Evolutionary conservation across 2,329 filamentous ascomycete genomes (phyloP).

Genomic region (Fonsecaea pugnacius): DNA sequence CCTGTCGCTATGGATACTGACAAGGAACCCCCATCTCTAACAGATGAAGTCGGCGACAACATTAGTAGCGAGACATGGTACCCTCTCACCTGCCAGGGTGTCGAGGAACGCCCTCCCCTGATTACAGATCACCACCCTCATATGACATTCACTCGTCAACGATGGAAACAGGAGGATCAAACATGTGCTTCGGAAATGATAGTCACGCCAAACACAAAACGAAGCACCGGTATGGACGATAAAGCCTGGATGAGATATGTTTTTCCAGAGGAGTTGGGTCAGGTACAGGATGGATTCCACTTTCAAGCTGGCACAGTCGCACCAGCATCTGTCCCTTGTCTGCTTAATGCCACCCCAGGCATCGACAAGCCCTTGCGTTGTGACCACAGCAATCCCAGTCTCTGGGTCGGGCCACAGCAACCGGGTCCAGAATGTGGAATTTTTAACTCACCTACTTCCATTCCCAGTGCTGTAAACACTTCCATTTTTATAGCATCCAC

Average conservation of each 20-base stretch:
- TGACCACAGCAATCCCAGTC: background rate
- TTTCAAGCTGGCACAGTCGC: background rate
- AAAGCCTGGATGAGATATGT: constrained; percentile 29
- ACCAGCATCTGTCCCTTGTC: background rate
- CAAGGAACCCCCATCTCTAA: background rate
- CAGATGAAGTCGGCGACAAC: background rate
- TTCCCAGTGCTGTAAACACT: constrained; percentile 2
- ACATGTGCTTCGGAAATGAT: background rate
- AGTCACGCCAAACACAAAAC: background rate
- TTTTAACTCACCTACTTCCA: background rate
- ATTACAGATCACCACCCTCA: background rate
- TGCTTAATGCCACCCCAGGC: background rate
- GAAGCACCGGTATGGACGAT: constrained; percentile 8
- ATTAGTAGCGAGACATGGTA: background rate
- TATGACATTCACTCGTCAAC: background rate
- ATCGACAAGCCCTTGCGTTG: background rate
- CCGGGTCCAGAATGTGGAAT: background rate
- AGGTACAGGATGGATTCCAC: constrained; percentile 14
- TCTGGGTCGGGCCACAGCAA: background rate
- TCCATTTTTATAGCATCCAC: background rate
- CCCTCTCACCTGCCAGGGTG: background rate
- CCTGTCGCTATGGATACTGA: background rate
- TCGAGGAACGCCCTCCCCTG: background rate
- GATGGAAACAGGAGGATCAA: background rate
- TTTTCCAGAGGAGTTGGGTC: constrained; percentile 18